phyloP scores from a whole-genome alignment of 2,329 filamentous ascomycete genomes.

The Nectriaceae sp. region DNA sequence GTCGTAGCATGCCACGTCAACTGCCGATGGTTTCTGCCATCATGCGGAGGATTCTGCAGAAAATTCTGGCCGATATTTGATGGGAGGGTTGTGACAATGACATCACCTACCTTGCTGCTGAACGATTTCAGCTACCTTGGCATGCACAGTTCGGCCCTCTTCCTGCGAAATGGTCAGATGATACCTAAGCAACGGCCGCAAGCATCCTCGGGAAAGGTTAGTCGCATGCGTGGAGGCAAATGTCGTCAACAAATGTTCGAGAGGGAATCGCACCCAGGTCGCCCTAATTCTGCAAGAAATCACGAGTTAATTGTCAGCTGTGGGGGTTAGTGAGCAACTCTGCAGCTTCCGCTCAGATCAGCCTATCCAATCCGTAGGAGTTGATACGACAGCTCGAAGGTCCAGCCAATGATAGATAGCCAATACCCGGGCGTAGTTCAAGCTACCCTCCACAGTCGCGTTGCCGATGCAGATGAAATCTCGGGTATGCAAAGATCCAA shows the following conservation, averaged over 20 bases:
- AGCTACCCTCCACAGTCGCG: background rate
- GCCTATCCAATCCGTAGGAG: slow-evolving; percentile 7
- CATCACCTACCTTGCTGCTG: no score
- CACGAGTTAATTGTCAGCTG: slow-evolving; percentile 21
- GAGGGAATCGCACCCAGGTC: slow-evolving; percentile 15
- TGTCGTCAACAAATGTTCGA: slow-evolving; percentile 1
- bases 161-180: no score
- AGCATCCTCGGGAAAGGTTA: no score
- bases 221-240: slow-evolving; percentile 8
- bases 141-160: no score
- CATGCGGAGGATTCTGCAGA: slow-evolving; percentile 1
- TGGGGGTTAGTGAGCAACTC: slow-evolving; percentile 16
- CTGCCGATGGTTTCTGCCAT: background rate
- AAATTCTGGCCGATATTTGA: background rate
- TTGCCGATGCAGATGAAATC: slow-evolving; percentile 4
- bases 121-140: no score
- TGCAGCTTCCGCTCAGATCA: slow-evolving; percentile 10
- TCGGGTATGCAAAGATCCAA: slow-evolving; percentile 1
- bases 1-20: slow-evolving; percentile 26
- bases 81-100: slow-evolving; percentile 2
- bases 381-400: slow-evolving; percentile 1
- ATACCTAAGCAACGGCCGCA: no score
- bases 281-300: slow-evolving; percentile 18
- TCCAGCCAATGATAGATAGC: background rate
- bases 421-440: background rate